Conservation (phyloP, 2,329 filamentous ascomycete species). For the Hypomyces perniciosus region DNA sequence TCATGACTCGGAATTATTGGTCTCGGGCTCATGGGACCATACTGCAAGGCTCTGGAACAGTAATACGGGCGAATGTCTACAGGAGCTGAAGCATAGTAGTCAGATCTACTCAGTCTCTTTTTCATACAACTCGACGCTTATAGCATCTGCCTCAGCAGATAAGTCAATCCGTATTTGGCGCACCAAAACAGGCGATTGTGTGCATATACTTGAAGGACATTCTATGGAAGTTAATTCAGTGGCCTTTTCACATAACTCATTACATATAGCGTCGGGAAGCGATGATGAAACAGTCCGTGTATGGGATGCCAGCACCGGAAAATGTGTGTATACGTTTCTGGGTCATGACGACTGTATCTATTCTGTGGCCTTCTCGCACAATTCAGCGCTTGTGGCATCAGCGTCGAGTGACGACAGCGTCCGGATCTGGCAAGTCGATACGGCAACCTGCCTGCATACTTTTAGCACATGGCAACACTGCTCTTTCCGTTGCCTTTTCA, state of each 20-base stretch:
- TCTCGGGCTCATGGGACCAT: no score
- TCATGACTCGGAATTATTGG: no score
- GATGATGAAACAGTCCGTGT: neutral
- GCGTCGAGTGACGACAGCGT: neutral
- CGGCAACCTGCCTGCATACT: neutral
- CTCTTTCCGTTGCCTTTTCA: neutral
- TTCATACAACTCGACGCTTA: no score
- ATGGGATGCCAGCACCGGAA: neutral
- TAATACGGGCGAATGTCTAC: no score
- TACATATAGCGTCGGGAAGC: neutral
- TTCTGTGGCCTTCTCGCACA: neutral
- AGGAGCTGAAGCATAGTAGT: no score
- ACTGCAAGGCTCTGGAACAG: no score
- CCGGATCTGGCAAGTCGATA: slow-evolving; percentile 3
- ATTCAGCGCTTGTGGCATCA: slow-evolving; percentile 5
- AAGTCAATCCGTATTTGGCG: no score
- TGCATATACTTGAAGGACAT: no score
- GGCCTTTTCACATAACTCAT: slow-evolving; percentile 1
- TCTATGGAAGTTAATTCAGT: no score
- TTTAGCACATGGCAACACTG: neutral
- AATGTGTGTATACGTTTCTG: neutral
- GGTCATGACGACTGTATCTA: neutral
- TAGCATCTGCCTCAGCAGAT: no score
- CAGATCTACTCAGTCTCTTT: no score
- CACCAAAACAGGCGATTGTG: no score